Base-by-base conservation (phyloP, 768 basidiomycete species). In the Termitomyces sp. region DNA sequence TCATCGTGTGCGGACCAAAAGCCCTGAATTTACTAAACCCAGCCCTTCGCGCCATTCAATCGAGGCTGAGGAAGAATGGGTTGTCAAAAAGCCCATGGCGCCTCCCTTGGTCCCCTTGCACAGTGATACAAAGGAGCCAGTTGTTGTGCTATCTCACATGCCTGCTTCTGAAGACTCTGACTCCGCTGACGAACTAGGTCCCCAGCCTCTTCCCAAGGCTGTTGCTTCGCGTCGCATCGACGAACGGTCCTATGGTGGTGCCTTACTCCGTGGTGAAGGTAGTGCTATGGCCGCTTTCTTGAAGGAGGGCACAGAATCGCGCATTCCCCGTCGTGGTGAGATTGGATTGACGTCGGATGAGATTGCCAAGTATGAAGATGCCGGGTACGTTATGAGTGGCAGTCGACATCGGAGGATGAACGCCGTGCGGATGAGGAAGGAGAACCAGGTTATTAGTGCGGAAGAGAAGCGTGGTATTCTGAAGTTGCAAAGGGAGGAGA, bases 371-470 rank as follows among this genome's bases (percentile, higher is more conserved):
- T 98, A 82, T 74, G 97, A 99, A 77, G 68, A 79, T 26, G 90
- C 89, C 8, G 97, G 97, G 18, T 99, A 97, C 72, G 97, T 99
- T 50, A 99, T 98, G 97, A 94, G 91, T 66, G 97, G 96, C 48
- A 91, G 86, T 67, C 78, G 96, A 62, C 95, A 99, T 73, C 83
- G 91, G 63, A 82, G 94, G 72, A 99, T 99, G 97, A 99, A 98
- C 66, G 96, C 97, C 0, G 96, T 99, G 47, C 91, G 97, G 61
- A 91, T 99, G 86, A 79, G 96, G 69, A 98, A 98, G 80, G 97
- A 99, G 79, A 98, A 99, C 77, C 97, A 99, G 75, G 95, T 98
- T 63, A 99, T 99, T 70, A 93, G 89, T 67, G 95, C 96, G 1
- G 97, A 98, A 75, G 97, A 99, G 81, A 98, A 98, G 81, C 77